Evolutionary conservation across 805 yeast species (phyloP).

Genomic region (Kuraishia floccosa): DNA sequence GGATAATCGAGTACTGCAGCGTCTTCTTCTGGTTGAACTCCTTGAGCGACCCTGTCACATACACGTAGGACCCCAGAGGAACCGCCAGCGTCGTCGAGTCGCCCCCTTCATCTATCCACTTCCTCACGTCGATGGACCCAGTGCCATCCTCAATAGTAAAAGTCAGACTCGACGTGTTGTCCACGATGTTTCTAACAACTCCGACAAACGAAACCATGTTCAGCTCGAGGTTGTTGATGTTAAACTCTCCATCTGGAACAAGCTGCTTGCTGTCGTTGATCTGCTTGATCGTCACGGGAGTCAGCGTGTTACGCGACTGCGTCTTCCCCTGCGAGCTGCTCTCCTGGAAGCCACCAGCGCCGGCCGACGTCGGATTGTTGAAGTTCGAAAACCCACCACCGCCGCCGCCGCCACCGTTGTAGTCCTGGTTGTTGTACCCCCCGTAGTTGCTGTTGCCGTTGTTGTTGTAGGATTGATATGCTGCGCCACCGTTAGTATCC

Average conservation of each 20-base stretch:
- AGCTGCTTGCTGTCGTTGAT: slow-evolving; percentile 49
- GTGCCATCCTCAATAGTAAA: slow-evolving; percentile 74
- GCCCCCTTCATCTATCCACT: slow-evolving; percentile 42
- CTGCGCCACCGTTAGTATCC: no score
- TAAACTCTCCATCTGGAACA: slow-evolving; percentile 60
- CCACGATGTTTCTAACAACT: slow-evolving; percentile 52
- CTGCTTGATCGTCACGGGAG: slow-evolving; percentile 70
- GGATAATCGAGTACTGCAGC: slow-evolving; percentile 52
- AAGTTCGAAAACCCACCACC: slow-evolving; percentile 20
- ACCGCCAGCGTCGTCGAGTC: slow-evolving; percentile 20
- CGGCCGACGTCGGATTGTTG: slow-evolving; percentile 4
- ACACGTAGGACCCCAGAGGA: slow-evolving; percentile 48
- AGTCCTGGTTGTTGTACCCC: slow-evolving; percentile 22
- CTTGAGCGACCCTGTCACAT: slow-evolving; percentile 42
- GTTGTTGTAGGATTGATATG: slow-evolving; percentile 24
- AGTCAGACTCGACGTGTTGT: slow-evolving; percentile 41
- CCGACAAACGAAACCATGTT: slow-evolving; percentile 60
- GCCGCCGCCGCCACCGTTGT: slow-evolving; percentile 10
- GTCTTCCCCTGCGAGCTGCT: slow-evolving; percentile 12
- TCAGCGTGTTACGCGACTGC: slow-evolving; percentile 24
- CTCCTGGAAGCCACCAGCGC: slow-evolving; percentile 7
- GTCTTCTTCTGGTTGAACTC: slow-evolving; percentile 55
- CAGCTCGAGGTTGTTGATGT: slow-evolving; percentile 45
- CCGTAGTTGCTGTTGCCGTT: slow-evolving; percentile 21
- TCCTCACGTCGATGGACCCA: slow-evolving; percentile 50